These are phyloP conservation scores for Geosmithia morbida DNA, from an alignment of 2,329 filamentous ascomycete genomes.

Conservation along the genomic window DNA sequence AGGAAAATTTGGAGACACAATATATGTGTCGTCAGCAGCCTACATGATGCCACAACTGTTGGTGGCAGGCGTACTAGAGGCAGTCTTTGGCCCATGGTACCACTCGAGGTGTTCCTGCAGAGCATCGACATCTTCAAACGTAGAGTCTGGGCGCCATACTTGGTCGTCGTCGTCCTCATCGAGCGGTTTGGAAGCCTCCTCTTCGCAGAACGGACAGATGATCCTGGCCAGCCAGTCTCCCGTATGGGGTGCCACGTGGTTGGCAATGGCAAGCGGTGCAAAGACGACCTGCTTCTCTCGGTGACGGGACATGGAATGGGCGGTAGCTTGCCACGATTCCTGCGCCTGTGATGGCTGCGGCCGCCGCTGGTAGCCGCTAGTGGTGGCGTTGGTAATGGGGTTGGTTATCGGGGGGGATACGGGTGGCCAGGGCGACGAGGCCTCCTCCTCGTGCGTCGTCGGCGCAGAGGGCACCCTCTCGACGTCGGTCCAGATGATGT, in stretches of 20 bases:
- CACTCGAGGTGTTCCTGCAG: constrained; percentile 43
- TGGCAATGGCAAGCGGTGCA: constrained; percentile 41
- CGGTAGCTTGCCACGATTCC: constrained; percentile 33
- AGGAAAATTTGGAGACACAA: not conserved
- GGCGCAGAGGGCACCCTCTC: constrained; percentile 34
- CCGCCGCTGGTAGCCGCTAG: constrained; percentile 6
- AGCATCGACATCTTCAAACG: constrained; percentile 31
- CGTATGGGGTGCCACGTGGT: constrained; percentile 34
- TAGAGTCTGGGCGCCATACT: constrained; percentile 25
- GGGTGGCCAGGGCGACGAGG: constrained; percentile 7
- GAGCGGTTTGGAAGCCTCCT: constrained; percentile 26
- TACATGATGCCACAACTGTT: constrained; percentile 32
- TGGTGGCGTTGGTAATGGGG: constrained; percentile 1
- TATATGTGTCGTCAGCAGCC: constrained; percentile 4
- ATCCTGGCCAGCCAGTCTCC: constrained; percentile 38
- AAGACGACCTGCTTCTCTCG: constrained; percentile 38
- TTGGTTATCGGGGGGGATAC: constrained; percentile 9
- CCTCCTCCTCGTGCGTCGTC: constrained; percentile 13
- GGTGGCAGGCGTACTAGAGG: constrained; percentile 11
- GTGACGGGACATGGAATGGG: constrained; percentile 21
- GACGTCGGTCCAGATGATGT: constrained; percentile 43
- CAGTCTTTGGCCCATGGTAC: constrained; percentile 28
- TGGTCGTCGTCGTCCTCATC: constrained; percentile 32
- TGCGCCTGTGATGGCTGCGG: not conserved
- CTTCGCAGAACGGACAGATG: constrained; percentile 42